A percentile compares a stretch with the other conserved stretches of the same genome.
Evolutionary conservation across 2,329 filamentous ascomycete genomes (phyloP).

Genomic region (Neonectria sp.): DNA sequence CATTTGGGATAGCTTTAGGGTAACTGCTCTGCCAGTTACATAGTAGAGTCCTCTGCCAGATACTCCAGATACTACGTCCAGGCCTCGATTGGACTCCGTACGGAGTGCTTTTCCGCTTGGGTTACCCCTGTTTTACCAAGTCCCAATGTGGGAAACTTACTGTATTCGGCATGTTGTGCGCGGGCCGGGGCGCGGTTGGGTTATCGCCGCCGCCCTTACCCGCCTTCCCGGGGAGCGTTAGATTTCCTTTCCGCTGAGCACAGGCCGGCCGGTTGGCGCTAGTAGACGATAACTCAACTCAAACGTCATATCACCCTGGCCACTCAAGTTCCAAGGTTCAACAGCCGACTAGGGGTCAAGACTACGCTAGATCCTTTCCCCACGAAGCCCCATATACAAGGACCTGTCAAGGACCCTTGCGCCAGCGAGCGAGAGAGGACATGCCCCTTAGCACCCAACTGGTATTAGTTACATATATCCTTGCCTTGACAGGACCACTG

Average conservation of each 20-base stretch:
- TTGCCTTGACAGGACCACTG: too few relatives aligned
- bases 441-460: too few relatives aligned
- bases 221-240: background rate
- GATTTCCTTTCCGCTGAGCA: background rate
- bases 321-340: background rate
- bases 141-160: background rate
- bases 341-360: background rate
- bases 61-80: too few relatives aligned
- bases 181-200: background rate
- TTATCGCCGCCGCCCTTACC: background rate
- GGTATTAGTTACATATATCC: too few relatives aligned
- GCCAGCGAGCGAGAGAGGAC: too few relatives aligned
- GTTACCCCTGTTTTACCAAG: background rate
- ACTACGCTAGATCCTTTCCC: constrained; percentile 1
- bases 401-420: background rate
- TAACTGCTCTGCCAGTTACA: background rate
- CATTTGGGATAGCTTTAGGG: background rate
- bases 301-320: background rate
- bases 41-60: too few relatives aligned
- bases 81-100: too few relatives aligned
- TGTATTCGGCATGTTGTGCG: background rate
- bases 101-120: too few relatives aligned
- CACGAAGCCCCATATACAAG: background rate
- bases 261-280: background rate
- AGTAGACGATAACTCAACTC: background rate